Conservation (phyloP, 768 basidiomycete species). For the Auricularia cornea region DNA sequence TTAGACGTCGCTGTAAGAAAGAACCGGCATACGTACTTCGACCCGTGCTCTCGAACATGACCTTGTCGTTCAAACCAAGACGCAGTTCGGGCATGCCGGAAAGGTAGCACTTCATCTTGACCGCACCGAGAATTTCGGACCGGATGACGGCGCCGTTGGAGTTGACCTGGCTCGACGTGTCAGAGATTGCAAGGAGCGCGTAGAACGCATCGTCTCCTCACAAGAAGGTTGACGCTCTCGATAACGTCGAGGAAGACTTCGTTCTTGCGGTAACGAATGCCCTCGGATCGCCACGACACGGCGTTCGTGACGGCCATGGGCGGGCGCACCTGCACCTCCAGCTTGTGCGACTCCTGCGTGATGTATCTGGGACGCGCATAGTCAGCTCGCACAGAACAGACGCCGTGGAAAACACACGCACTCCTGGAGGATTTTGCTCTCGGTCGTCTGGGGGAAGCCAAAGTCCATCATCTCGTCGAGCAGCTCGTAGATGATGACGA, state of each 20-base stretch:
- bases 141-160: constrained; percentile 94
- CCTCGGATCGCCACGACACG: constrained; percentile 97
- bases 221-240: constrained; percentile 93
- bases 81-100: constrained; percentile 99
- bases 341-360: constrained; percentile 96
- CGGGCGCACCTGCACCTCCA: constrained; percentile 85
- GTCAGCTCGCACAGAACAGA: not conserved
- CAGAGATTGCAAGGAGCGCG: not conserved
- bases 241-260: constrained; percentile 99
- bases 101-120: constrained; percentile 99
- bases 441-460: constrained; percentile 97
- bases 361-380: constrained; percentile 59
- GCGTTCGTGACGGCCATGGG: constrained; percentile 98
- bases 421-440: constrained; percentile 99
- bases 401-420: constrained; percentile 28
- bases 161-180: constrained; percentile 58
- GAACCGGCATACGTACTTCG: constrained; percentile 51
- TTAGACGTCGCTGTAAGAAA: not conserved
- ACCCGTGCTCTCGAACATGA: constrained; percentile 98
- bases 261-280: constrained; percentile 95
- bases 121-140: constrained; percentile 93
- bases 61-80: constrained; percentile 95
- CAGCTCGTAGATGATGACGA: constrained; percentile 97
- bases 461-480: constrained; percentile 99
- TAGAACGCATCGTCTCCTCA: constrained; percentile 29